These are phyloP conservation scores for Turnera subulata DNA, from an alignment of 345 rosid species.

Conservation along the genomic window DNA sequence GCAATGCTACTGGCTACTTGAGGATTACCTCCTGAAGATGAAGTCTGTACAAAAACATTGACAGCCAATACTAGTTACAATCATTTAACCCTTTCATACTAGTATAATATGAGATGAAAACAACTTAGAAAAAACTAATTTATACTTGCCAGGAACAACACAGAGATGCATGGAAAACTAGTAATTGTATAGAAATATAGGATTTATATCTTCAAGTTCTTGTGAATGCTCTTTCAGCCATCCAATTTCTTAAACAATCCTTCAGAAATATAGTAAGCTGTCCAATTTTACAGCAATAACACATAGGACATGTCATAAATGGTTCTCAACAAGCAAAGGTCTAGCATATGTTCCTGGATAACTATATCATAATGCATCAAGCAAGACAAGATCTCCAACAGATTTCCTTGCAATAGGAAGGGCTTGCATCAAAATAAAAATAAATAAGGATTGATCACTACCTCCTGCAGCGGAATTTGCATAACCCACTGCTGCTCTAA, in stretches of 20 bases:
- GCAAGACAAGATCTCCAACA: no score
- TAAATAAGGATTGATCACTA: constrained; percentile 15
- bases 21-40: constrained; percentile 26
- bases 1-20: constrained; percentile 27
- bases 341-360: no score
- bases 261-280: no score
- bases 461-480: constrained; percentile 38
- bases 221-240: no score
- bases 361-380: no score
- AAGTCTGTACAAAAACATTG: constrained; percentile 25
- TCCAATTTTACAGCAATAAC: no score
- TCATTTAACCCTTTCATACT: neutral
- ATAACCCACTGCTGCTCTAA: constrained; percentile 37
- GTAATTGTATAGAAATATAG: neutral
- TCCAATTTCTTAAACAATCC: no score
- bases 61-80: neutral
- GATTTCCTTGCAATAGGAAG: constrained; percentile 3
- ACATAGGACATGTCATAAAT: no score
- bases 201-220: no score
- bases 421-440: constrained; percentile 1
- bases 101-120: neutral
- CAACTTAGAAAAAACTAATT: neutral
- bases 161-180: no score
- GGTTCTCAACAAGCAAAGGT: no score
- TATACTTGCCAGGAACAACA: no score